These are phyloP conservation scores for Saccharomycopsis olivae DNA, from an alignment of 805 yeast species.

Conservation along the genomic window DNA sequence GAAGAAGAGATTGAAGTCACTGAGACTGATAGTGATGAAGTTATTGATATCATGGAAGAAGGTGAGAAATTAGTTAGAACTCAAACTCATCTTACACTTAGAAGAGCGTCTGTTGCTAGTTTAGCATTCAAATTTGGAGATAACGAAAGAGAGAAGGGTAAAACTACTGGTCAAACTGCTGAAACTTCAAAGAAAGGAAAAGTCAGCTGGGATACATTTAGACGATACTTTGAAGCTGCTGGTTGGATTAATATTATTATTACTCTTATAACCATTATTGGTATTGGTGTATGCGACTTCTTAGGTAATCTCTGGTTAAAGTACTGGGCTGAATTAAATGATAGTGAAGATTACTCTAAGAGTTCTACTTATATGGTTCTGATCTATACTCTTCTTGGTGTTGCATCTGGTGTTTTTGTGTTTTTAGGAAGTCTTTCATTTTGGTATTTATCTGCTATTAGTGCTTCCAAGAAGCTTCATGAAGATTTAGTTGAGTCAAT, in stretches of 20 bases:
- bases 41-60: slow-evolving; percentile 9
- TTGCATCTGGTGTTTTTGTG: slow-evolving; percentile 39
- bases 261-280: slow-evolving; percentile 28
- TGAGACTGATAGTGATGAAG: slow-evolving; percentile 15
- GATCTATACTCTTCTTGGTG: slow-evolving; percentile 46
- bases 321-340: slow-evolving; percentile 53
- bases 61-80: slow-evolving; percentile 6
- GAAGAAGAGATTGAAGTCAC: slow-evolving; percentile 19
- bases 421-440: slow-evolving; percentile 31
- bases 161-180: slow-evolving; percentile 35
- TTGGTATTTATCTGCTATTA: slow-evolving; percentile 43
- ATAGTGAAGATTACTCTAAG: slow-evolving; percentile 32
- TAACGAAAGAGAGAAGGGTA: slow-evolving; percentile 19
- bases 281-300: slow-evolving; percentile 28
- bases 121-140: slow-evolving; percentile 30
- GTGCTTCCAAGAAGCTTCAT: slow-evolving; percentile 47
- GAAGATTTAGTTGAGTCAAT: slow-evolving; percentile 45
- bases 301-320: slow-evolving; percentile 55
- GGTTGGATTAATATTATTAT: slow-evolving; percentile 37
- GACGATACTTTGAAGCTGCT: slow-evolving; percentile 50
- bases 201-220: slow-evolving; percentile 43
- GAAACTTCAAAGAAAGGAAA: slow-evolving; percentile 51
- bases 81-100: slow-evolving; percentile 23
- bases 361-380: slow-evolving; percentile 31
- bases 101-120: slow-evolving; percentile 59